Conservation (phyloP, 345 rosid species). For the Schrenkiella parvula region DNA sequence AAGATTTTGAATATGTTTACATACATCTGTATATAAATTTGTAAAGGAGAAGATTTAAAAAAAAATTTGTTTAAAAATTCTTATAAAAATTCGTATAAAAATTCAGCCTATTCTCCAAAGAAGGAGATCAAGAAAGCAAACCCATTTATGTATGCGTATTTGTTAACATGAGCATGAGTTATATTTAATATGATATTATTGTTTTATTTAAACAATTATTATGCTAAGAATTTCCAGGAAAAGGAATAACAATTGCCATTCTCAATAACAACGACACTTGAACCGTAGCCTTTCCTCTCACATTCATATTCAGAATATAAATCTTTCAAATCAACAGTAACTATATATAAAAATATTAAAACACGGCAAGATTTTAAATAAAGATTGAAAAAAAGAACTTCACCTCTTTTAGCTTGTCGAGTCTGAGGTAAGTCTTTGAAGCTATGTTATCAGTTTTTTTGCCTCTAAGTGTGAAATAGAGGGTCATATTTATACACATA, state of each 20-base stretch:
- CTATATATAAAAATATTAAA: background rate
- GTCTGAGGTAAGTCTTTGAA: conserved; percentile 2
- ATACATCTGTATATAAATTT: background rate
- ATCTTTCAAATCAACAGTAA: conserved; percentile 21
- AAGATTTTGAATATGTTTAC: background rate
- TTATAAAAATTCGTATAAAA: too few species aligned
- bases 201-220: background rate
- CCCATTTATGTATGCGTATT: background rate
- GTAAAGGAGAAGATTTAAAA: background rate
- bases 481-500: conserved; percentile 1
- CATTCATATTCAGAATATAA: background rate
- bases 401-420: conserved; percentile 25
- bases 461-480: background rate
- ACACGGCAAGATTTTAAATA: background rate
- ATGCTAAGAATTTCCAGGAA: conserved; percentile 2
- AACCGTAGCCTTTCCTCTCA: conserved; percentile 28
- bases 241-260: conserved; percentile 25
- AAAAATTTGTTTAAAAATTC: too few species aligned
- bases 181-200: background rate
- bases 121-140: conserved; percentile 3
- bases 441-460: background rate
- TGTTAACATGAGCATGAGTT: conserved; percentile 7
- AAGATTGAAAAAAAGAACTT: conserved; percentile 10
- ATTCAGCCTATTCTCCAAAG: background rate
- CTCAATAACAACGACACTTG: conserved; percentile 35